Conservation (phyloP, 2,329 filamentous ascomycete species). For the Aspergillus viridinutans region DNA sequence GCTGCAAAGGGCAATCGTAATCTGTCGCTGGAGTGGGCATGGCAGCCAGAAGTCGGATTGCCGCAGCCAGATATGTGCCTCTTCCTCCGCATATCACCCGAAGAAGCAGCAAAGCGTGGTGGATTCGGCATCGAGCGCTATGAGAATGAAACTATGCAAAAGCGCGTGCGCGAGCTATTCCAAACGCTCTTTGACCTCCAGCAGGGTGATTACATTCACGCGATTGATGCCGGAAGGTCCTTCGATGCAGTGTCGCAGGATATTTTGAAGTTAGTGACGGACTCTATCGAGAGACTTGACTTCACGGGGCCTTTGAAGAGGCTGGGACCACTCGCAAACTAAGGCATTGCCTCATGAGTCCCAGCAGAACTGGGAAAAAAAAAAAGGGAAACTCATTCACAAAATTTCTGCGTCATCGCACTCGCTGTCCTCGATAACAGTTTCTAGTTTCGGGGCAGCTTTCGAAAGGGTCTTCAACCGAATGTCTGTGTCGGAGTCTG, state of each 20-base stretch:
- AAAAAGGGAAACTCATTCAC: slow-evolving; percentile 24
- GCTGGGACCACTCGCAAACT: slow-evolving; percentile 25
- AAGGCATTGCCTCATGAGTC: neutral
- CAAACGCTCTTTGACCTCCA: slow-evolving; percentile 47
- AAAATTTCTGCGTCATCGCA: slow-evolving; percentile 47
- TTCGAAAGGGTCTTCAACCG: slow-evolving; percentile 8
- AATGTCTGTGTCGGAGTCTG: slow-evolving; percentile 20
- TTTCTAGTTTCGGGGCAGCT: slow-evolving; percentile 27
- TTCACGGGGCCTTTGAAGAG: slow-evolving; percentile 31
- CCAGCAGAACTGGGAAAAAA: neutral
- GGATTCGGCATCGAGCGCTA: slow-evolving; percentile 88
- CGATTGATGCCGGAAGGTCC: slow-evolving; percentile 52
- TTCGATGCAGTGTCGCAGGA: slow-evolving; percentile 50
- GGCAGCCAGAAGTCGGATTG: slow-evolving; percentile 77
- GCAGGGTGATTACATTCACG: slow-evolving; percentile 49
- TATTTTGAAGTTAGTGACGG: slow-evolving; percentile 27
- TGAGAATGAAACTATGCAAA: slow-evolving; percentile 79
- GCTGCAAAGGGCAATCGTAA: slow-evolving; percentile 75
- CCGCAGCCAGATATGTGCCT: slow-evolving; percentile 83
- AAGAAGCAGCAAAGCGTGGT: slow-evolving; percentile 68
- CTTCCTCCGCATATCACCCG: slow-evolving; percentile 77
- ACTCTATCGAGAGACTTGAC: slow-evolving; percentile 30
- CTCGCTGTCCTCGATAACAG: slow-evolving; percentile 55
- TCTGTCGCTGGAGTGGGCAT: slow-evolving; percentile 73
- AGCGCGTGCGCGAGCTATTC: slow-evolving; percentile 71